Evolutionary conservation across 192 early-diverging fungal species (phyloP).

Genomic region (Dimargaris verticillata): DNA sequence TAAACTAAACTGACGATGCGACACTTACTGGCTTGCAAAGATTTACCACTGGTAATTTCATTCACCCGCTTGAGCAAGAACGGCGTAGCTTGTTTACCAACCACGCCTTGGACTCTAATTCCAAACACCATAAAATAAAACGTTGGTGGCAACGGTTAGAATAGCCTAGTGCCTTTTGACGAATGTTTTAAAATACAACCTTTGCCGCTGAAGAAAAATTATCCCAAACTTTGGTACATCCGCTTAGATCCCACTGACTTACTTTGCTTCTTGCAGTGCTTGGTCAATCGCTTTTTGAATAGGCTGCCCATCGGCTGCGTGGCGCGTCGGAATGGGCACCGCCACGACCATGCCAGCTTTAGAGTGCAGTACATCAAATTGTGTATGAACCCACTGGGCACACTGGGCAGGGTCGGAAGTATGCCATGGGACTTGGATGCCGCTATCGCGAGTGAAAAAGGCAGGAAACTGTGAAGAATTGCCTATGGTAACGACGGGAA

Average conservation of each 20-base stretch:
- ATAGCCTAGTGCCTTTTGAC: no score
- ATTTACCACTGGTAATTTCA: constrained; percentile 69
- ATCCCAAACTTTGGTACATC: no score
- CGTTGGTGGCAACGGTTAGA: no score
- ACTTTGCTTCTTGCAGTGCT: constrained; percentile 56
- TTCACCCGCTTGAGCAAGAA: constrained; percentile 76
- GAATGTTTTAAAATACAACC: no score
- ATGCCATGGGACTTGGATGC: constrained; percentile 27
- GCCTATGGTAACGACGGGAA: constrained; percentile 70
- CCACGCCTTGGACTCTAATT: constrained; percentile 34
- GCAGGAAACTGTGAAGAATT: constrained; percentile 60
- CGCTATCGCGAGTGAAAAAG: constrained; percentile 71
- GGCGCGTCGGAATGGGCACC: constrained; percentile 67
- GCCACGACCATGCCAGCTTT: constrained; percentile 70
- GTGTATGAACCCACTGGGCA: constrained; percentile 31
- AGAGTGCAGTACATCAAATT: constrained; percentile 37
- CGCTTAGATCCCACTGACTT: background rate
- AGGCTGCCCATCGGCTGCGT: constrained; percentile 35
- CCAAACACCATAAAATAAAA: no score
- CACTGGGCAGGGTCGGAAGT: constrained; percentile 23
- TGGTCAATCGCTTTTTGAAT: constrained; percentile 55
- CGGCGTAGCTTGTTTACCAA: constrained; percentile 83
- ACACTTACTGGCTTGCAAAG: constrained; percentile 54
- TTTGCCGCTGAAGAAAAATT: no score
- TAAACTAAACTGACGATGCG: background rate